Conservation (phyloP, 345 rosid species). For the Angophora floribunda region DNA sequence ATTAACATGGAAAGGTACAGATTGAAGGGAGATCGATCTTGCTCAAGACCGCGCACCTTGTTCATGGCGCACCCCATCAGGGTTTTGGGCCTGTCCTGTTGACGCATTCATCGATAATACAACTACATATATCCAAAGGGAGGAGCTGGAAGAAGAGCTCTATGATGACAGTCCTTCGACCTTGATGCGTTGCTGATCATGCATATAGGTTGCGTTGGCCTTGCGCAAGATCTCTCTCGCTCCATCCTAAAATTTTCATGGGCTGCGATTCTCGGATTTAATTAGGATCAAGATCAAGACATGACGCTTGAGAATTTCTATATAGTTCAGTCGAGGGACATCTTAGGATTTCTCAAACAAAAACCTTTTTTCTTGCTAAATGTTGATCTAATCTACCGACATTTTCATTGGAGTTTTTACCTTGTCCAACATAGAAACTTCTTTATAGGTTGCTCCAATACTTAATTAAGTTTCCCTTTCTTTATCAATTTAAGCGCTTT, state of each 20-base stretch:
- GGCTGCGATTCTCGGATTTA: background rate
- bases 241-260: background rate
- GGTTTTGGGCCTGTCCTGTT: background rate
- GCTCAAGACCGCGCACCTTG: constrained; percentile 17
- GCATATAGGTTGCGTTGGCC: background rate
- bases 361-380: background rate
- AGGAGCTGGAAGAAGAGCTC: background rate
- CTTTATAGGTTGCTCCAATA: background rate
- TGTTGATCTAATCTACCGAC: background rate
- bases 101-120: background rate
- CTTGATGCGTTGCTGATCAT: constrained; percentile 9
- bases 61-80: constrained; percentile 5
- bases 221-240: background rate
- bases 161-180: background rate
- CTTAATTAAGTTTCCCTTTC: background rate
- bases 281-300: background rate
- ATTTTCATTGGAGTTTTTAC: background rate
- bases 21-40: background rate
- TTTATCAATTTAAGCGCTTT: background rate
- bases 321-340: background rate
- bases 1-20: background rate
- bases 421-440: background rate
- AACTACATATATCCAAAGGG: background rate
- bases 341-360: background rate
- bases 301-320: background rate